These are phyloP conservation scores for Uronychia setigera DNA, from an alignment of 73 alveolate species.

Conservation along the genomic window DNA sequence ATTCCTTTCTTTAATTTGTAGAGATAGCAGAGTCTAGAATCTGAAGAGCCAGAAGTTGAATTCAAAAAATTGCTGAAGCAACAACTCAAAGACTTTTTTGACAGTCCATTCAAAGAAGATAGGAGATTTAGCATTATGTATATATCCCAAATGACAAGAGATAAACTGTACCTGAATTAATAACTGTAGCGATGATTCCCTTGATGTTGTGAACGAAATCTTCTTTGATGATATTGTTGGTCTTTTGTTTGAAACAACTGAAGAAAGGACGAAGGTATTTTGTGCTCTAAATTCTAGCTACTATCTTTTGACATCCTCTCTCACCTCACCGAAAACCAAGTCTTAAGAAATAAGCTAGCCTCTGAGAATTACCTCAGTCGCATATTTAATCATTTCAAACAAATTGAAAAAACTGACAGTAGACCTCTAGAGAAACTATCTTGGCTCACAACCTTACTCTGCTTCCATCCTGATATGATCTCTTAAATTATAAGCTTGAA, in stretches of 20 bases:
- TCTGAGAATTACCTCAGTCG: constrained; percentile 37
- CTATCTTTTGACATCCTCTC: constrained; percentile 52
- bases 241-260: constrained; percentile 41
- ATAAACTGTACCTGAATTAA: too few relatives aligned
- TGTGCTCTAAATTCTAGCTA: not conserved
- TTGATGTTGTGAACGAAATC: constrained; percentile 45
- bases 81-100: constrained; percentile 34
- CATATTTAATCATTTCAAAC: constrained; percentile 27
- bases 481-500: constrained; percentile 37
- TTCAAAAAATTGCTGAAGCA: constrained; percentile 7
- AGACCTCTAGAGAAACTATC: constrained; percentile 56
- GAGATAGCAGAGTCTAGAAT: not conserved
- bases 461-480: constrained; percentile 65
- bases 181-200: constrained; percentile 33
- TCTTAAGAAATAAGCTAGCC: constrained; percentile 30
- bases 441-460: constrained; percentile 63
- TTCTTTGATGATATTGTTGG: constrained; percentile 50
- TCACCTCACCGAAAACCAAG: constrained; percentile 48
- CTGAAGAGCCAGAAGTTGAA: not conserved
- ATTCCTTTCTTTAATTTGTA: not conserved
- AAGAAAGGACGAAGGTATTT: constrained; percentile 36
- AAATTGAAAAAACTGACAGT: constrained; percentile 14
- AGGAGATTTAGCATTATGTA: constrained; percentile 54
- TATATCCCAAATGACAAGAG: constrained; percentile 56
- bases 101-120: constrained; percentile 62